A percentile compares a stretch with the other conserved stretches of the same genome.
Evolutionary conservation across 805 yeast genomes (phyloP).

Genomic region (Wickerhamomyces bovis): DNA sequence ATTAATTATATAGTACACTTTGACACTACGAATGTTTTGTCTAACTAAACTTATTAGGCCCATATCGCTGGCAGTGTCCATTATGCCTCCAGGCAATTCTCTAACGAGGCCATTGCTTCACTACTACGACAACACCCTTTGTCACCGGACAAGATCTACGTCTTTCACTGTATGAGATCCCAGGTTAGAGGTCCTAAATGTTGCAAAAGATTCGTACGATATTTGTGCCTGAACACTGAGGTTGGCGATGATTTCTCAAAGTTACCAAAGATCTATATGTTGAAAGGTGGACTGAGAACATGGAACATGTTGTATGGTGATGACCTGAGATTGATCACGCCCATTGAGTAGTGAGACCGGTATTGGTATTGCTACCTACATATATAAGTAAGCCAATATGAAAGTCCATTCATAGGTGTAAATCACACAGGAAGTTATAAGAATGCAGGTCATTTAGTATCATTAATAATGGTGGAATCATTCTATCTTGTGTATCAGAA

Average conservation of each 20-base stretch:
- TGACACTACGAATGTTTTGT: no score
- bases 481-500: slow-evolving; percentile 11
- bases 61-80: neutral
- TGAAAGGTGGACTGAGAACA: slow-evolving; percentile 5
- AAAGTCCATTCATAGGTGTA: no score
- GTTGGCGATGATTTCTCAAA: neutral
- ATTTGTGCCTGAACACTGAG: neutral
- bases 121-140: neutral
- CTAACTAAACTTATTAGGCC: neutral
- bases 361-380: no score
- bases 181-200: slow-evolving; percentile 1
- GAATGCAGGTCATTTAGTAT: neutral
- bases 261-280: slow-evolving; percentile 1
- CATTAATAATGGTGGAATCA: neutral
- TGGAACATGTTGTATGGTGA: slow-evolving; percentile 3
- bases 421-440: no score
- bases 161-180: slow-evolving; percentile 7
- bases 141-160: neutral
- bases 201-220: neutral
- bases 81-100: neutral
- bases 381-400: no score
- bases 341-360: neutral
- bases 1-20: no score
- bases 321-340: slow-evolving; percentile 1
- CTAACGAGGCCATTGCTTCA: neutral